Evolutionary conservation across 768 basidiomycete genomes (phyloP).

Genomic region (Collybia nuda): DNA sequence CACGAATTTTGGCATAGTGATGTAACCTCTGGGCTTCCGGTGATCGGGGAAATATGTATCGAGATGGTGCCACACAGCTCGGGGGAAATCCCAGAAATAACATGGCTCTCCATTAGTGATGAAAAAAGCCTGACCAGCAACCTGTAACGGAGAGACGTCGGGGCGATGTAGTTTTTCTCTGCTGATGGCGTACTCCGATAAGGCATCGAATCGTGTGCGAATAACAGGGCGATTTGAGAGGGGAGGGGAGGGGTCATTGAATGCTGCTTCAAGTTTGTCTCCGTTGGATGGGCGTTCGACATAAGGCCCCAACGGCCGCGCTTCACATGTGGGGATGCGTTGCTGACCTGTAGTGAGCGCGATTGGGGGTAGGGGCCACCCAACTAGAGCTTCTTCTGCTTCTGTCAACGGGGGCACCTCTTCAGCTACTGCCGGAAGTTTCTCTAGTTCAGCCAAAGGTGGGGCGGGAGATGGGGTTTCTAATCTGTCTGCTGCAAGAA

Average conservation of each 20-base stretch:
- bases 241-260: conserved; percentile 43
- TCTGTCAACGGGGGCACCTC: conserved; percentile 40
- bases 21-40: conserved; percentile 34
- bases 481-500: conserved; percentile 91
- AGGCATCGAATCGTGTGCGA: conserved; percentile 81
- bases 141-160: conserved; percentile 60
- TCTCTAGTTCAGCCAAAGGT: conserved; percentile 32
- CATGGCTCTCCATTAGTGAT: conserved; percentile 96
- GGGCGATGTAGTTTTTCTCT: conserved; percentile 44
- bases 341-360: conserved; percentile 61
- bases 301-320: conserved; percentile 84
- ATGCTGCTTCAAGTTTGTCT: conserved; percentile 54
- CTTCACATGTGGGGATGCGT: conserved; percentile 75
- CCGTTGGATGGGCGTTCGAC: conserved; percentile 60
- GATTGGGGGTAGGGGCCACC: conserved; percentile 58
- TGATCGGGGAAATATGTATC: conserved; percentile 59
- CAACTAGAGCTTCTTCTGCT: conserved; percentile 41
- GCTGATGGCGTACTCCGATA: conserved; percentile 58
- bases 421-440: conserved; percentile 30
- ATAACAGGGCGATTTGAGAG: conserved; percentile 53
- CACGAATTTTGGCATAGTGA: conserved; percentile 57
- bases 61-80: conserved; percentile 74
- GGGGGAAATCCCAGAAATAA: conserved; percentile 94
- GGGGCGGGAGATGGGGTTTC: conserved; percentile 47
- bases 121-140: conserved; percentile 94